Percentiles rank a stretch among this genome's conserved stretches.
Conservation (phyloP, 257 asterid genomes). For the Solanum pennellii region DNA sequence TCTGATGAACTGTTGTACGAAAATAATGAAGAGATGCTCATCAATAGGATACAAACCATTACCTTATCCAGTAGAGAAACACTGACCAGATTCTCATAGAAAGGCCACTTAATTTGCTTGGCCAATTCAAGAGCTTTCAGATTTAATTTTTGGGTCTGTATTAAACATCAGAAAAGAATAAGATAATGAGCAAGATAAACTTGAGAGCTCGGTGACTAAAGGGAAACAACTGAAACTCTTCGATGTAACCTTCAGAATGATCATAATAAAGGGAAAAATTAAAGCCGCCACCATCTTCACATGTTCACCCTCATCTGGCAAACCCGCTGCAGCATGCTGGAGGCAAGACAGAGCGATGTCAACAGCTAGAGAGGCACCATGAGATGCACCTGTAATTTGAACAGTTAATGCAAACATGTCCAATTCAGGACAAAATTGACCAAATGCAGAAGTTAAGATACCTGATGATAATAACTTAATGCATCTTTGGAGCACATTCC, state of each 20-base stretch:
- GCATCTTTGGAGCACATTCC: constrained; percentile 54
- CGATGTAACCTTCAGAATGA: constrained; percentile 61
- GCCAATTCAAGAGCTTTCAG: constrained; percentile 70
- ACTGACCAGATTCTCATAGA: constrained; percentile 38
- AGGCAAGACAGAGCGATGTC: constrained; percentile 51
- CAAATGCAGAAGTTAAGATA: constrained; percentile 20
- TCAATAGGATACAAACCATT: not conserved
- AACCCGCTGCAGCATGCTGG: constrained; percentile 37
- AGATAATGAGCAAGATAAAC: constrained; percentile 1
- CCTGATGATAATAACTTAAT: constrained; percentile 42
- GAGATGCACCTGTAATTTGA: constrained; percentile 43
- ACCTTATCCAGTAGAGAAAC: constrained; percentile 49
- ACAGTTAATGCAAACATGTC: not conserved
- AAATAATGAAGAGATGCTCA: not conserved
- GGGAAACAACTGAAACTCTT: not conserved
- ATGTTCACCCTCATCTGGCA: constrained; percentile 45
- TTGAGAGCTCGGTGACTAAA: not conserved
- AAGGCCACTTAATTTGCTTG: constrained; percentile 65
- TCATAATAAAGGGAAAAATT: constrained; percentile 59
- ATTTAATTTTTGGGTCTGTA: constrained; percentile 57
- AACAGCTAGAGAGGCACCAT: constrained; percentile 18
- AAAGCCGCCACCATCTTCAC: constrained; percentile 30
- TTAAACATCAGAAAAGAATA: constrained; percentile 5
- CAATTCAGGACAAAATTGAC: not conserved
- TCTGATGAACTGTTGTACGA: not conserved